Conservation (phyloP, 169 alveolate species). For the Cyclospora cayetanensis region DNA sequence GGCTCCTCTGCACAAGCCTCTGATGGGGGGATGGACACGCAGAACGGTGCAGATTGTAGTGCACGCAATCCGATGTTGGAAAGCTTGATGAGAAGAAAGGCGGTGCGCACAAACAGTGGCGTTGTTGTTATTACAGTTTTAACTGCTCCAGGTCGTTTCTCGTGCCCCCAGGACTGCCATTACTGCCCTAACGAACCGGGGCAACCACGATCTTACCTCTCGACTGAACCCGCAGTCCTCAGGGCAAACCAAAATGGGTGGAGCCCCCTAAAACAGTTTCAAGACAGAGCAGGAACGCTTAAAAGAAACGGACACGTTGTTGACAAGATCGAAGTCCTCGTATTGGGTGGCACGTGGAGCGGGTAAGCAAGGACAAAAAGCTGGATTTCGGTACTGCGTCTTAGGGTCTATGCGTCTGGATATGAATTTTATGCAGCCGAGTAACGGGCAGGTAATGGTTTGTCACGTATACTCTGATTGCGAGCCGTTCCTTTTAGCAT, state of each 20-base stretch:
- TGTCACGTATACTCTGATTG: too few species aligned
- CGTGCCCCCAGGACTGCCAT: conserved; percentile 93
- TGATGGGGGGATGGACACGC: background rate
- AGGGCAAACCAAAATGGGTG: conserved; percentile 94
- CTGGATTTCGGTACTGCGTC: too few species aligned
- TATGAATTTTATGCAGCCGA: too few species aligned
- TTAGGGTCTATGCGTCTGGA: too few species aligned
- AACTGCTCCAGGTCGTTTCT: conserved; percentile 94
- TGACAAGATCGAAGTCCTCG: conserved; percentile 94
- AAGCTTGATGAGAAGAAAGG: conserved; percentile 83
- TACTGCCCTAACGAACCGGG: conserved; percentile 97
- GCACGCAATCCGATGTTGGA: conserved; percentile 71
- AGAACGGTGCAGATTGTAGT: conserved; percentile 70
- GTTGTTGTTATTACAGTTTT: conserved; percentile 94
- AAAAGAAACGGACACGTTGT: conserved; percentile 92
- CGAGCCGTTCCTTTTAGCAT: too few species aligned
- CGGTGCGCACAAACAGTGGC: conserved; percentile 90
- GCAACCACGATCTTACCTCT: conserved; percentile 94
- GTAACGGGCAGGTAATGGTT: too few species aligned
- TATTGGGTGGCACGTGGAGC: conserved; percentile 96
- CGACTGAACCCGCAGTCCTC: conserved; percentile 96
- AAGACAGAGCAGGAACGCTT: conserved; percentile 92
- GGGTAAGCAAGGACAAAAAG: too few species aligned
- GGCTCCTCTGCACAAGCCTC: background rate
- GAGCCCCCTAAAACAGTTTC: conserved; percentile 91